phyloP scores from a whole-genome alignment of 73 alveolate genomes.

The Symbiodinium natans region DNA sequence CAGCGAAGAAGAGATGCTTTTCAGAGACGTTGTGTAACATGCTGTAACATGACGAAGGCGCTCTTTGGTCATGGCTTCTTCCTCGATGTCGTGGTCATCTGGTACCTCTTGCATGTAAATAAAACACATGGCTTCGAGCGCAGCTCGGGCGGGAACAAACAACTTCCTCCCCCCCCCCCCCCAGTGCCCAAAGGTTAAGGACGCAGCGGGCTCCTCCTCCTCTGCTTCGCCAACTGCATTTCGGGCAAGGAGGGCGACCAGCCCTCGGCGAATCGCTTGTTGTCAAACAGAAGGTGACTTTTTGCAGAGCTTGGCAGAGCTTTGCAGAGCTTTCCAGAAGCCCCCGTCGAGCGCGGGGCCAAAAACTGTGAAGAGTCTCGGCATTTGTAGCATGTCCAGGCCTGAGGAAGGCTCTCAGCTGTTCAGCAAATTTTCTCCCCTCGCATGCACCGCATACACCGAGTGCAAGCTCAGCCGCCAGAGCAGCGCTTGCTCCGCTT shows the following conservation, averaged over 20 bases:
- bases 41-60: not conserved
- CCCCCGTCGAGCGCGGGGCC: not conserved
- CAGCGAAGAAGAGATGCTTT: too few relatives aligned
- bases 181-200: not conserved
- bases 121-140: not conserved
- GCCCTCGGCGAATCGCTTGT: too few relatives aligned
- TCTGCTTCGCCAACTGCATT: not conserved
- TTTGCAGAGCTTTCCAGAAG: not conserved
- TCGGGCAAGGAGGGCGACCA: not conserved
- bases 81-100: conserved; percentile 13
- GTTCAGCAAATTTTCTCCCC: too few relatives aligned
- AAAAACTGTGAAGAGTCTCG: not conserved
- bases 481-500: too few relatives aligned
- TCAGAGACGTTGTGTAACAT: too few relatives aligned
- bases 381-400: not conserved
- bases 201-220: not conserved
- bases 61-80: conserved; percentile 30
- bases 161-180: not conserved
- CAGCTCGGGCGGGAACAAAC: not conserved
- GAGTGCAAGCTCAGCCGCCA: too few relatives aligned
- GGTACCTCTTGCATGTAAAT: not conserved
- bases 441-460: too few relatives aligned
- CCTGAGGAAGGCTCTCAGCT: too few relatives aligned
- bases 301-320: too few relatives aligned
- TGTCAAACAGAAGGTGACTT: too few relatives aligned